A percentile compares a stretch with the other conserved stretches of the same genome.
Conservation (phyloP, 257 asterid species). For the Solanum sejunctum region DNA sequence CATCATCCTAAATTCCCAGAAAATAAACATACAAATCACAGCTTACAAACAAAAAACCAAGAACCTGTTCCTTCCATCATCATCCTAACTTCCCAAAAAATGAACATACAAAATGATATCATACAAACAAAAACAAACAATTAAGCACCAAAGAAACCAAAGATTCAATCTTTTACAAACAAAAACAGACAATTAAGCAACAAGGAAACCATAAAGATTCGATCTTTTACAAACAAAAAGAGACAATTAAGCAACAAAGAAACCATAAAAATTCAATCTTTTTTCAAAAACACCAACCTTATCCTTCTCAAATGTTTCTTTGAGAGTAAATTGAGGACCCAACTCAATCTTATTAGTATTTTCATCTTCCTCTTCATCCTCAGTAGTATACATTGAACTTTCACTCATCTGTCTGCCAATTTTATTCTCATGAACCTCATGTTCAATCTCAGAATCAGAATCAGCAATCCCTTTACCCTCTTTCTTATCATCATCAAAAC, state of each 20-base stretch:
- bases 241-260: not conserved
- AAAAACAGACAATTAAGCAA: not conserved
- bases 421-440: slow-evolving; percentile 6
- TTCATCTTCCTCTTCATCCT: slow-evolving; percentile 82
- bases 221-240: not conserved
- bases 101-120: not conserved
- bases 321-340: slow-evolving; percentile 93
- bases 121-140: not conserved
- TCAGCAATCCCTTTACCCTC: slow-evolving; percentile 22
- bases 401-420: slow-evolving; percentile 66
- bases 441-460: not conserved
- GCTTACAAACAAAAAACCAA: slow-evolving; percentile 17
- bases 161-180: not conserved
- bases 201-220: not conserved
- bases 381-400: slow-evolving; percentile 51
- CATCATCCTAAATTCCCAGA: not conserved
- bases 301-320: slow-evolving; percentile 79
- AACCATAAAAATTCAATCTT: not conserved
- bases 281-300: slow-evolving; percentile 31
- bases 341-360: slow-evolving; percentile 47
- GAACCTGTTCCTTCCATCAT: slow-evolving; percentile 94
- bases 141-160: not conserved
- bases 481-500: slow-evolving; percentile 48
- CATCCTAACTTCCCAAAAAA: slow-evolving; percentile 42
- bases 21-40: not conserved